Conservation (phyloP, 2,329 filamentous ascomycete species). For the Penicillium sp. region DNA sequence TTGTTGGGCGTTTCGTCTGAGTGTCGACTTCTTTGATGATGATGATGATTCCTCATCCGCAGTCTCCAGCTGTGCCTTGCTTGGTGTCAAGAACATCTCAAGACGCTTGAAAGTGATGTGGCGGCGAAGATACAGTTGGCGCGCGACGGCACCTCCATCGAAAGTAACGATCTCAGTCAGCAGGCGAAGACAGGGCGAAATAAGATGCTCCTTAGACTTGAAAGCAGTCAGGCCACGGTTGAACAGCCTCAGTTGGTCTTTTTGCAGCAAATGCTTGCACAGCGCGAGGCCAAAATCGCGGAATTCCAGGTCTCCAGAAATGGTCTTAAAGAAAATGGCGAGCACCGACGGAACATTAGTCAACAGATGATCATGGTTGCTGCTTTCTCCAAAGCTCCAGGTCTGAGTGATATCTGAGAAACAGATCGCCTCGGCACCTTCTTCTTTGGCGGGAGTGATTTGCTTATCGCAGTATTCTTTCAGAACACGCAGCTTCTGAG, state of each 20-base stretch:
- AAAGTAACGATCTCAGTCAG: conserved; percentile 82
- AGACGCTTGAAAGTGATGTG: conserved; percentile 79
- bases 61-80: conserved; percentile 53
- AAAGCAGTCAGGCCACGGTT: conserved; percentile 76
- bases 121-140: conserved; percentile 73
- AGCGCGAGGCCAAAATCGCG: conserved; percentile 74
- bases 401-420: conserved; percentile 81
- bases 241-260: conserved; percentile 76
- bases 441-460: conserved; percentile 46
- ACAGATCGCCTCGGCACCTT: conserved; percentile 63
- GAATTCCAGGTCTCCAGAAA: conserved; percentile 73
- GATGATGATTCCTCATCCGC: conserved; percentile 57
- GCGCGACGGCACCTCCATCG: conserved; percentile 80
- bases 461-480: conserved; percentile 56
- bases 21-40: conserved; percentile 65
- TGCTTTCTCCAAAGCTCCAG: conserved; percentile 80
- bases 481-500: conserved; percentile 44
- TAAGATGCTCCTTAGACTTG: conserved; percentile 81
- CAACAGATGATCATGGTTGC: conserved; percentile 77
- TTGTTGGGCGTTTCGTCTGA: conserved; percentile 78
- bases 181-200: conserved; percentile 82
- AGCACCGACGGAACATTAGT: conserved; percentile 79
- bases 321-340: conserved; percentile 75
- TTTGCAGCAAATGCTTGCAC: conserved; percentile 78
- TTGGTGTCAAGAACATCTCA: conserved; percentile 76